Evolutionary conservation across 306 rosid species (phyloP).

Genomic region (Rosa lucieae): DNA sequence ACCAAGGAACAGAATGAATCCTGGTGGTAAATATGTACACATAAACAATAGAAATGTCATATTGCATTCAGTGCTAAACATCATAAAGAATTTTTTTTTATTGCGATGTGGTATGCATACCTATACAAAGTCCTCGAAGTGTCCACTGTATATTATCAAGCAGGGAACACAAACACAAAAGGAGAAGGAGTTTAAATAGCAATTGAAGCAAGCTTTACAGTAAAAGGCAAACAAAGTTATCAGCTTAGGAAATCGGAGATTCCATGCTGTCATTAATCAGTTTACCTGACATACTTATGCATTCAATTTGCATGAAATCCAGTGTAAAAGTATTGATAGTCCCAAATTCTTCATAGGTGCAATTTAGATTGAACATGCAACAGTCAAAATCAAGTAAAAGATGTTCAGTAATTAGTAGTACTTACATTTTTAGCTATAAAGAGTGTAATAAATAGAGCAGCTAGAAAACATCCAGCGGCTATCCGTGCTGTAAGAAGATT

Average conservation of each 20-base stretch:
- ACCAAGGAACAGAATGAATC: conserved; percentile 64
- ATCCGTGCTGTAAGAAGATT: conserved; percentile 62
- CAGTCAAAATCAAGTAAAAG: neutral
- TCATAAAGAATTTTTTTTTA: neutral
- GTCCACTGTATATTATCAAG: conserved; percentile 51
- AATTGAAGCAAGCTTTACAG: neutral
- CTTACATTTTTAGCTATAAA: conserved; percentile 65
- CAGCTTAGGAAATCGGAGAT: neutral
- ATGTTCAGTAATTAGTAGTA: neutral
- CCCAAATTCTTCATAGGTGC: neutral
- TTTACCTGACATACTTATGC: neutral
- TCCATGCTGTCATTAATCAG: neutral
- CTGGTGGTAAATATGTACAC: conserved; percentile 35
- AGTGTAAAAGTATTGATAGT: neutral
- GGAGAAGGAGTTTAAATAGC: neutral
- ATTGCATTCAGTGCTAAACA: conserved; percentile 1
- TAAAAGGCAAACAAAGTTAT: neutral
- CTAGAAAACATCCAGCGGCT: conserved; percentile 67
- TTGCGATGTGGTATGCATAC: conserved; percentile 28
- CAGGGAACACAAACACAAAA: neutral
- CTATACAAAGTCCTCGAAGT: conserved; percentile 72
- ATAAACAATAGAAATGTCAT: conserved; percentile 6
- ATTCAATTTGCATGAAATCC: neutral
- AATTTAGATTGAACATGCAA: neutral
- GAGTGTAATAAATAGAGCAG: conserved; percentile 49